These are phyloP conservation scores for Pythium volutum DNA, from an alignment of 352 stramenopile genomes.

Conservation along the genomic window DNA sequence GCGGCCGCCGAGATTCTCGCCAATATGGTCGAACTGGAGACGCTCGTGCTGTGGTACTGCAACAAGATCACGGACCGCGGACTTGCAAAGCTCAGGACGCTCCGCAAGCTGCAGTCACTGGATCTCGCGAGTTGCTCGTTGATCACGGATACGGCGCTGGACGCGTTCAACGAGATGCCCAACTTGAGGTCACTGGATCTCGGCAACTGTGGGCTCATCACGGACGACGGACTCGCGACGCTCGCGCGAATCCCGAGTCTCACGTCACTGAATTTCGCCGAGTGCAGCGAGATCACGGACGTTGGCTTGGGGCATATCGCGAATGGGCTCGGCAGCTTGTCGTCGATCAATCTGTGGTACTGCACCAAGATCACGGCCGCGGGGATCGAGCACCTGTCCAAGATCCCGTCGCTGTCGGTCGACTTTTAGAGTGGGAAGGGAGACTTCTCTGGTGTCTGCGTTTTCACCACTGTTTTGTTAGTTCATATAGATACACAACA, in stretches of 20 bases:
- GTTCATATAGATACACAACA: not conserved
- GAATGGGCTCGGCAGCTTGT: constrained; percentile 38
- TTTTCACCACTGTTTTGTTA: not conserved
- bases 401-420: constrained; percentile 44
- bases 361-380: constrained; percentile 66
- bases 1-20: constrained; percentile 37
- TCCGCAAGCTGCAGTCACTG: constrained; percentile 58
- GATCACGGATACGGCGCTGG: constrained; percentile 51
- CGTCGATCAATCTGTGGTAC: constrained; percentile 77
- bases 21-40: constrained; percentile 47
- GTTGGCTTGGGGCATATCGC: constrained; percentile 44
- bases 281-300: constrained; percentile 72
- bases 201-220: constrained; percentile 76
- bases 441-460: not conserved
- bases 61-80: constrained; percentile 77
- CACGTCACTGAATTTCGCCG: constrained; percentile 66
- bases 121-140: constrained; percentile 76
- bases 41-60: constrained; percentile 81
- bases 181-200: constrained; percentile 68
- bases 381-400: constrained; percentile 47
- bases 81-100: constrained; percentile 33
- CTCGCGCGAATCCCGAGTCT: constrained; percentile 49
- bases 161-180: constrained; percentile 48
- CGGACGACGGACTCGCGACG: constrained; percentile 50
- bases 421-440: constrained; percentile 32